Base-by-base conservation (phyloP, 768 basidiomycete species). In the Ephemerocybe angulata region DNA sequence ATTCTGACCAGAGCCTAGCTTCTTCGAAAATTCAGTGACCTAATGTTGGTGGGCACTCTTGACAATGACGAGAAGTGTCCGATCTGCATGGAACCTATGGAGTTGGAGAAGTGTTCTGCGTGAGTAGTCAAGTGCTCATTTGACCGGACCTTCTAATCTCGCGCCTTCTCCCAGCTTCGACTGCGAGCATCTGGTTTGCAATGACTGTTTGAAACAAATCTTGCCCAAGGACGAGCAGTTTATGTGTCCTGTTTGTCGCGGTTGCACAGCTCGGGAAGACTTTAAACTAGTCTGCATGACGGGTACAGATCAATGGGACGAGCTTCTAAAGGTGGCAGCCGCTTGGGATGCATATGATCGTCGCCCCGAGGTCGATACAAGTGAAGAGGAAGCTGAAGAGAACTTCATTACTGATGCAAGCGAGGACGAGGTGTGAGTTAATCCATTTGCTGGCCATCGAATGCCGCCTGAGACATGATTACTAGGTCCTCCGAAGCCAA, bases 181-280 rank as follows among this genome's bases (percentile, higher is more conserved):
- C 5, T 80, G 80, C 61, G 65, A 77, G 41, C 80, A 81, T 59
- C 58, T 72, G 7, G 60, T 76, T 33, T 80, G 79, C 59, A 59
- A 73, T 44, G 61, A 54, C 4, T 79, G 77, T 53, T 56, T 76
- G 17, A 59, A 66, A 8, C 29, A 64, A 30, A 58, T 76, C 21
- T 57, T 63, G 10, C 63, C 57, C 10, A 41, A 41, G 58, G 66
- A 62, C 21, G 73, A 72, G 38, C 62, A 50, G 0, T 62, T 76
- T 17, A 46, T 50, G 21, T 80, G 78, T 48, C 75, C 76, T 5
- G 43, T 58, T 13, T 80, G 79, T 55, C 68, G 76, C 19, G 22
- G 51, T 47, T 27, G 30, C 15, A 64, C 63, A 21, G 22, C 54
- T 1, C 51, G 68, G 44, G 73, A 76, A 4, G 70, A 72, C 1